Base-by-base conservation (phyloP, 805 yeast genomes). In the Saccharomyces jurei region DNA sequence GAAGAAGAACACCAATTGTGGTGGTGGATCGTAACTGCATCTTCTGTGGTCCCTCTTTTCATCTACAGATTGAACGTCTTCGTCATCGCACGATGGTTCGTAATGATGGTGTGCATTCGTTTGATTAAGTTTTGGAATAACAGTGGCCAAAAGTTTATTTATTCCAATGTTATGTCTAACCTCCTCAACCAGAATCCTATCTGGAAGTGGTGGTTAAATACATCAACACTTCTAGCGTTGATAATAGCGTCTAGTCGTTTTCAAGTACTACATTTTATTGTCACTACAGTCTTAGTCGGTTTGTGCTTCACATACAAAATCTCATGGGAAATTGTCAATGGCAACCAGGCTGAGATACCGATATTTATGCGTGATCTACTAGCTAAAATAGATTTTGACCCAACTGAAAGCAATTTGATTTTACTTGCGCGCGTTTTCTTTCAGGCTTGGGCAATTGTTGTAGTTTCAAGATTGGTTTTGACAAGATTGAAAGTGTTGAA, bases 1-100 rank as follows among this genome's bases (percentile, higher is more conserved):
- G 99, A 94, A 64, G 99, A 94, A 68, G 99, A 94, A 65, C 96
- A 94, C 65, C 97, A 91, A 65, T 69, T 91, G 17, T 94, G 99
- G 99, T 94, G 96, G 88, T 87, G 89, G 83, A 72, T 79, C 25
- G 66, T 79, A 0, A 74, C 80, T 0, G 76, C 78, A 0, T 58
- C 56, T 21, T 49, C 66, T 14, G 32, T 58, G 6, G 13, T 55
- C 1, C 58, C 61, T 3, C 26, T 46, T 4, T 2, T 54, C 57
- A 22, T 32, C 2, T 25, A 46, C n/a, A 14, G 36, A 27, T 46
- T 60, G 52, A 44, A 46, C 36, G 28, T 61, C 46, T 21, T 47
- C 50, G 9, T 6, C 50, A 11, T 9, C 41, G 3, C 65, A 59
- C 53, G 44, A 8, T 36, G 44, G 44, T 54, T 65, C 3, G 14